Conservation (phyloP, 2,329 filamentous ascomycete genomes). For the Pyrenophora teres region DNA sequence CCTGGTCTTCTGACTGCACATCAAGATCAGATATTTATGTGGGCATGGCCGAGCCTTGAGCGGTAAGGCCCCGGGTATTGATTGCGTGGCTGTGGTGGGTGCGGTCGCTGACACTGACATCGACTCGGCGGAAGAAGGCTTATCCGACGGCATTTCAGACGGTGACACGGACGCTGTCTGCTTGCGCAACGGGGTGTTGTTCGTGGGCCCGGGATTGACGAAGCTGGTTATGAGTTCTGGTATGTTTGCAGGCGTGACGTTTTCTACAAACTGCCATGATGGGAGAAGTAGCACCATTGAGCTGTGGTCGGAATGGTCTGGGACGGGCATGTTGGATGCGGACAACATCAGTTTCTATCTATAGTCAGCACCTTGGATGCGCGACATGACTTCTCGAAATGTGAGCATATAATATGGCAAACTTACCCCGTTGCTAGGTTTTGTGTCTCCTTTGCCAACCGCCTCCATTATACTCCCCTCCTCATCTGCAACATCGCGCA, state of each 20-base stretch:
- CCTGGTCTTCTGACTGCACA: slow-evolving; percentile 93
- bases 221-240: slow-evolving; percentile 72
- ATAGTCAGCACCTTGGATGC: not conserved
- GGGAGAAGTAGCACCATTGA: slow-evolving; percentile 85
- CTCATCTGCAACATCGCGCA: slow-evolving; percentile 82
- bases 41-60: slow-evolving; percentile 70
- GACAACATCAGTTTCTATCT: slow-evolving; percentile 82
- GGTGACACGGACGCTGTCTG: slow-evolving; percentile 17
- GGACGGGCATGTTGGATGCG: slow-evolving; percentile 86
- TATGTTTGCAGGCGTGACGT: slow-evolving; percentile 77
- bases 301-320: slow-evolving; percentile 63
- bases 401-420: too few relatives aligned
- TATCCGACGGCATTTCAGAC: slow-evolving; percentile 17
- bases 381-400: not conserved
- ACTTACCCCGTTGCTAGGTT: slow-evolving; percentile 71
- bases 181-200: slow-evolving; percentile 62
- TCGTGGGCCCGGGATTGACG: slow-evolving; percentile 75
- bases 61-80: slow-evolving; percentile 37
- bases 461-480: slow-evolving; percentile 65
- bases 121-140: slow-evolving; percentile 21
- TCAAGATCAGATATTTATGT: slow-evolving; percentile 83
- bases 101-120: not conserved
- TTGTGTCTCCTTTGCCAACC: slow-evolving; percentile 56
- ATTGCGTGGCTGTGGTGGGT: slow-evolving; percentile 29
- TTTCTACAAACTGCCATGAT: slow-evolving; percentile 79